Conservation (phyloP, 192 early-diverging fungal genomes). For the Coemansia sp. region DNA sequence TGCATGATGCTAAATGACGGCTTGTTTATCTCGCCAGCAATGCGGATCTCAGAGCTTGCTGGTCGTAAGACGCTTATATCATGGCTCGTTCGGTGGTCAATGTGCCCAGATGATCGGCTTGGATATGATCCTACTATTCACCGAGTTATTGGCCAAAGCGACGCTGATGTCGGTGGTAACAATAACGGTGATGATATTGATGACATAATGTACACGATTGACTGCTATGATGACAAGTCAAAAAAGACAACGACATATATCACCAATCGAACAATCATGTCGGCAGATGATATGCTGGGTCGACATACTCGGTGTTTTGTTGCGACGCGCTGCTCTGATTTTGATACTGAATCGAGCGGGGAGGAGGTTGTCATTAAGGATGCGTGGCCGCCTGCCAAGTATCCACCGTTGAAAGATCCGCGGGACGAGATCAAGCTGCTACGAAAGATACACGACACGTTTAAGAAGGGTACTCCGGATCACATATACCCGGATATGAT, state of each 20-base stretch:
- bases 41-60: no score
- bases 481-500: slow-evolving; percentile 1
- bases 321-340: not conserved
- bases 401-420: not conserved
- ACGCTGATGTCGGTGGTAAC: not conserved
- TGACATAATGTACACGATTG: not conserved
- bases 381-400: slow-evolving; percentile 8
- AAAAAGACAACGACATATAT: not conserved
- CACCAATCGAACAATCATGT: not conserved
- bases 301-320: not conserved
- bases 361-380: slow-evolving; percentile 15
- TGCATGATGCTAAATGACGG: no score
- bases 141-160: not conserved
- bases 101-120: slow-evolving; percentile 9
- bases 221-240: not conserved
- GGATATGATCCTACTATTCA: slow-evolving; percentile 5
- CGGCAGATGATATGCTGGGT: not conserved
- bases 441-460: not conserved
- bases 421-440: slow-evolving; percentile 9
- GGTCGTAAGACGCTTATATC: not conserved
- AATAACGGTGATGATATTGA: not conserved
- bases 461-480: not conserved
- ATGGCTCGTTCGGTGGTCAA: slow-evolving; percentile 15
- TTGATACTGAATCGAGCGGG: not conserved
- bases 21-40: no score